These are phyloP conservation scores for Dovyalis caffra DNA, from an alignment of 345 rosid genomes.

Conservation along the genomic window DNA sequence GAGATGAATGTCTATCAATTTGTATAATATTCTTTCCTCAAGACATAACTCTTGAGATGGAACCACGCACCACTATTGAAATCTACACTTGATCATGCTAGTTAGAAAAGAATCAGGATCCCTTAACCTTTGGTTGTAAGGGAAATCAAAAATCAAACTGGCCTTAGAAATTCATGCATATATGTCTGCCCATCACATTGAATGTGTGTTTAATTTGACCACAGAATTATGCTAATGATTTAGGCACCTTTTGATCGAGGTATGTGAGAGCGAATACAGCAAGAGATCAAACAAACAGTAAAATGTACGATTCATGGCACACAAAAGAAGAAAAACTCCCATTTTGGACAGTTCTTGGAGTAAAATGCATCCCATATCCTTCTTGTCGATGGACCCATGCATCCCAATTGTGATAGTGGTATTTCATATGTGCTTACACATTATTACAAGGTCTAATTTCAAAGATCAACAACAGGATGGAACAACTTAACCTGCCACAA, in stretches of 20 bases:
- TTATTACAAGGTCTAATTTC: constrained; percentile 77
- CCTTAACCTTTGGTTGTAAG: no score
- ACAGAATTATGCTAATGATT: background rate
- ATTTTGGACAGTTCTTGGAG: constrained; percentile 84
- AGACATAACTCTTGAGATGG: constrained; percentile 69
- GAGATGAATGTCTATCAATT: constrained; percentile 90
- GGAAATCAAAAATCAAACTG: no score
- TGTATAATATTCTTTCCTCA: constrained; percentile 83
- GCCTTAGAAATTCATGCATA: background rate
- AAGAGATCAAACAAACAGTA: background rate
- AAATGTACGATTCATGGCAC: background rate
- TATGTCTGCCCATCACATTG: background rate
- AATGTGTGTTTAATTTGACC: background rate
- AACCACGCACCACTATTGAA: constrained; percentile 42
- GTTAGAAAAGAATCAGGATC: background rate
- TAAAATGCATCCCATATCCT: constrained; percentile 97
- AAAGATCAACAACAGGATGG: constrained; percentile 97
- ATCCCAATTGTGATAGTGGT: constrained; percentile 85
- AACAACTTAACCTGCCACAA: constrained; percentile 71
- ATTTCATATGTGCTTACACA: no score
- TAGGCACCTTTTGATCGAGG: background rate
- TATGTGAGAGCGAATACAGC: background rate
- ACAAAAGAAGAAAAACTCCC: constrained; percentile 35
- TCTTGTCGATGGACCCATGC: constrained; percentile 82
- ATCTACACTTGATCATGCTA: background rate